Evolutionary conservation across 1,284 basidiomycete genomes (phyloP), one percentile per base, ranked within the genome.

Genomic region (Sporisorium reilianum): DNA sequence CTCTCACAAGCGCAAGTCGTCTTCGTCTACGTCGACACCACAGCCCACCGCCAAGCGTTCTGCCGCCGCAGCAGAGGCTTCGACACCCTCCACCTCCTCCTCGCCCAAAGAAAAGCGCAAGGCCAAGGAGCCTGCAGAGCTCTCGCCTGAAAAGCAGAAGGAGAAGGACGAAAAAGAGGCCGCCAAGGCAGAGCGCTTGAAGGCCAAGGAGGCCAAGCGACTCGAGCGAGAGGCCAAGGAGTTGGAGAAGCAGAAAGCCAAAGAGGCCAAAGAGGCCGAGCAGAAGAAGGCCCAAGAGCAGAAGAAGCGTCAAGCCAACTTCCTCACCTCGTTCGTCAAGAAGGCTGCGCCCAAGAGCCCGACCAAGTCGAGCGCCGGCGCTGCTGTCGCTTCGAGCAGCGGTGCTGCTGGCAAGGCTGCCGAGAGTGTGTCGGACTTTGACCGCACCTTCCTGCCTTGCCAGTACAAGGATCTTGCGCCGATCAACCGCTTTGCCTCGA

Each of bases 231-330:
- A 65, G 57, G 68, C 62, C 22, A 76, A 77, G 44, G 72, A 45
- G 36, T 79, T 56, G 80, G 86, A 60, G 86, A 88, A 58, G 56
- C 61, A 73, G 41, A 77, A 73, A 34, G 63, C 69, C 5, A 78
- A 79, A 46, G 80, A 79, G 54, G 77, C 64, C 23, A 83, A 75
- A 49, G 78, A 74, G 73, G 79, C 72, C 0, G 77, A 80, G 53
- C 57, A 53, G 12, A 71, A 90, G 72, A 91, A 89, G 67, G 85
- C 84, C 41, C 88, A 88, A 5, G 64, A 77, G 55, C 52, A 48
- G 14, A 75, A 75, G 51, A 65, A 76, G 56, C 71, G 73, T 36
- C 65, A 75, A 12, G 78, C 69, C 44, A 80, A 63, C 45, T 72
- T 83, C 38, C 73, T 84, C 52, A 80, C 74, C 8, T 72, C 75